Percentiles rank a stretch among this genome's conserved stretches.
Conservation (phyloP, 768 basidiomycete genomes). For the Panaeolus papilionaceus region DNA sequence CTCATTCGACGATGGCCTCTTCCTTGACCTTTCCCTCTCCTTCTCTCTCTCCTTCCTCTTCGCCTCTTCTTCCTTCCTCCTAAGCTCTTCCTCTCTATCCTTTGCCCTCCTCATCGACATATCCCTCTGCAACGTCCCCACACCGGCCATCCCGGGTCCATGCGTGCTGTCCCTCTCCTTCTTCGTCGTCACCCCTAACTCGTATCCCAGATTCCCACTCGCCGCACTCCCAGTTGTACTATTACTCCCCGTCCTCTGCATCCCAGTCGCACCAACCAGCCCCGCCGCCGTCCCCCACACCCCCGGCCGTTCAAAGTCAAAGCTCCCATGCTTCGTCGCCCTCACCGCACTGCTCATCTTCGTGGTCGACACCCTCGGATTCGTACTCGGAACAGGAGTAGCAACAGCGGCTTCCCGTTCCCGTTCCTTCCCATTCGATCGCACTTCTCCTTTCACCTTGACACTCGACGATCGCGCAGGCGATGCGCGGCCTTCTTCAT, state of each 20-base stretch:
- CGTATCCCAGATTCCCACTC: neutral
- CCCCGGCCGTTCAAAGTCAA: slow-evolving; percentile 78
- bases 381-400: slow-evolving; percentile 23
- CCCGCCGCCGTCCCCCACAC: slow-evolving; percentile 33
- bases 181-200: slow-evolving; percentile 3
- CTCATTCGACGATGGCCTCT: slow-evolving; percentile 21
- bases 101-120: slow-evolving; percentile 45
- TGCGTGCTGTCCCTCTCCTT: slow-evolving; percentile 42
- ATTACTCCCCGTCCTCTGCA: slow-evolving; percentile 53
- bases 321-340: slow-evolving; percentile 70
- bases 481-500: slow-evolving; percentile 38
- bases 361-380: slow-evolving; percentile 21
- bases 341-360: slow-evolving; percentile 40
- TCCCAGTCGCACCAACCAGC: slow-evolving; percentile 23
- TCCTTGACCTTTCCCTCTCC: slow-evolving; percentile 15
- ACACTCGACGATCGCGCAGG: neutral
- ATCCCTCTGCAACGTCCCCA: slow-evolving; percentile 51
- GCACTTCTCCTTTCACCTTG: slow-evolving; percentile 24
- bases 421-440: slow-evolving; percentile 32
- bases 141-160: slow-evolving; percentile 51
- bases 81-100: slow-evolving; percentile 43
- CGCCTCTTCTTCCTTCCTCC: slow-evolving; percentile 30
- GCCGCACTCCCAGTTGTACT: slow-evolving; percentile 34
- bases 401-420: slow-evolving; percentile 31
- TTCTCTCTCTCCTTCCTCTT: slow-evolving; percentile 23